Evolutionary conservation across 208 protist species (phyloP), one percentile per base, ranked within the genome.

Genomic region (Acanthamoeba castellanii): DNA sequence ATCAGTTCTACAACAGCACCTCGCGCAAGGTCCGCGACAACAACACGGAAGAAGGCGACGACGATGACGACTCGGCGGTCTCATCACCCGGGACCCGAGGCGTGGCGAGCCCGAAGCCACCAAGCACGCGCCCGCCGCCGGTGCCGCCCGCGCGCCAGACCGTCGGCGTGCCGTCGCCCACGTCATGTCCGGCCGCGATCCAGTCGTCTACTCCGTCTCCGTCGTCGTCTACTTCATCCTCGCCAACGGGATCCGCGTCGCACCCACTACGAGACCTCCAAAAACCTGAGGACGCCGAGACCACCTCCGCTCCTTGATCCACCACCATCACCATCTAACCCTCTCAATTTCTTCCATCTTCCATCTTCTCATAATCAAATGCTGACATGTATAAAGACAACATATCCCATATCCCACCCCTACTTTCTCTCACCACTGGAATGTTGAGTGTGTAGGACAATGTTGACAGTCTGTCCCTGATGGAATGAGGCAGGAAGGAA

Each of bases 1-100:
- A 81, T 25, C 72, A 81, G 72, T 81, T 81, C 72, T 81, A 81
- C 42, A 34, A 81, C 72, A 81, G 72, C 72, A 25, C 72, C 72
- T 18, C 32, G 30, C 72, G 42, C 20, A 25, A 22, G 20, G 42
- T 81, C n/a, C 9, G 72, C 11, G 72, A 18, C 61, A 9, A 3
- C 55, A 61, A 22, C 55, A 5, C 55, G 1, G 55, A 59, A 22
- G 68, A 76, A 16, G 68, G 7, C 27, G 32, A 13, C 42, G 34
- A 52, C 30, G 37, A 81, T 22, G 68, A 76, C 30, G 68, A 76
- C 32, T 30, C 30, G n/a, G 7, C 27, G 27, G 32, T 42, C 20
- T 7, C 42, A 13, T 81, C 16, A 4, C 30, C 72, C 72, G 72
- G 61, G 6, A 22, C 27, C 20, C 61, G 8, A 32, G 34, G 11